Evolutionary conservation across 768 basidiomycete genomes (phyloP), one percentile per base, ranked within the genome.

Genomic region (Boletus reticuloceps): DNA sequence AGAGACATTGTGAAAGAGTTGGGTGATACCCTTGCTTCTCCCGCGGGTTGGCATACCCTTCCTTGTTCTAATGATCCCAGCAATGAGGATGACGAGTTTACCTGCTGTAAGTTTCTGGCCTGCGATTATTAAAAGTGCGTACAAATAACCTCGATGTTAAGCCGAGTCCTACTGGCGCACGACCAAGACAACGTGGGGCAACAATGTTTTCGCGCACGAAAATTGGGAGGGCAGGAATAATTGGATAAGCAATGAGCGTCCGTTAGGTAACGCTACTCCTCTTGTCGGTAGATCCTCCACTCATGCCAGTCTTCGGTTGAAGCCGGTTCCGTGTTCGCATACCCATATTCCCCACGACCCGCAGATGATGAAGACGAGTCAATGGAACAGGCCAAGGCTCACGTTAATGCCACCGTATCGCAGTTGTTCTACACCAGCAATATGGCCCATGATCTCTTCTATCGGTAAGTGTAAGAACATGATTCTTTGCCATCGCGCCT

Each of bases 161-260:
- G 55, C 49, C 48, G 48, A 64, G 53, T 65, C 71, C 11, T 75
- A 77, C 58, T 85, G 75, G 72, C 75, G 77, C 52, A 89, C 88
- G 67, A 88, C 84, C 34, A 85, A 88, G 19, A 91, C 86, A 1
- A 97, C 93, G 0, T 88, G 83, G 80, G 92, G 91, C 51, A 93
- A 94, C 77, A 94, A 94, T 59, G 88, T 93, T 55, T 93, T 94
- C 62, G 91, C 94, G 1, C 96, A 98, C 61, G 96, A 98, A 81
- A 91, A 95, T 70, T 92, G 89, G 85, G 82, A 86, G 50, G 91
- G 91, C 36, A 78, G 74, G 64, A 86, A 84, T 61, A 50, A 61
- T 3, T 94, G 79, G 78, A 67, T 85, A 20, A 54, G 77, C 64
- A 97, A 97, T 73, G 84, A 84, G 66, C 89, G 96, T 50, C 94